Evolutionary conservation across 2,329 filamentous ascomycete species (phyloP), one percentile per base, ranked within the genome.

Genomic region (Drechslerella coelobrocha): DNA sequence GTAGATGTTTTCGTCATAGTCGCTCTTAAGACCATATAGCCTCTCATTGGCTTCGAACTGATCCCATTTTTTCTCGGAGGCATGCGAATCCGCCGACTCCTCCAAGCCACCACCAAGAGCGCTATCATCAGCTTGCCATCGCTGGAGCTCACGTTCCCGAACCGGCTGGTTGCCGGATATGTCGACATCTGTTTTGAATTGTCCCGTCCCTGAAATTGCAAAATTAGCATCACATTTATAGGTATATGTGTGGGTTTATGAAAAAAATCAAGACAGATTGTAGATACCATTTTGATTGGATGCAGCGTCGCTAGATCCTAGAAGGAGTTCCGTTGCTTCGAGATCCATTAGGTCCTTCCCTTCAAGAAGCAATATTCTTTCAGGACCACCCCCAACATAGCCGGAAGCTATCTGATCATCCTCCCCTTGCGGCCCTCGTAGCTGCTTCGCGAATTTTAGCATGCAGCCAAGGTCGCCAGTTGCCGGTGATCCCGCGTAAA

Each of bases 1-100:
- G 81, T 99, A 99, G 45, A 94, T 86, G 75, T 90, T 92, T 80
- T 97, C 94, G 77, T 97, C 88, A 78, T 97, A 99, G 76, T 92
- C 91, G 56, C 89, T 94, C 79, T 87, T 91, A 39, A 95, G 81
- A 34, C 94, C 94, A 77, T 96, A 97, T 27, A 91, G 86, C 61
- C 87, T 84, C 79, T 95, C 90, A 77, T 97, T 97, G 73, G 85
- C 88, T 65, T 90, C 89, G 77, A 99, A 99, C 78, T 99, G 94
- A 78, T 99, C 93, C 94, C 94, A 99, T 8, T 80, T 82, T 61
- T 75, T 74, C 47, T 71, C 66, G 2, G 59, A 47, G 21, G 59
- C 63, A 14, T 66, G 63, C 17, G 68, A 55, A 17, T 63, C 55
- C 27, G 55, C 17, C 1, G 61, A 19, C 23, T 76, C 75, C 45